Evolutionary conservation across 805 yeast genomes (phyloP), one percentile per base, ranked within the genome.

Genomic region (Candida nanaspora): DNA sequence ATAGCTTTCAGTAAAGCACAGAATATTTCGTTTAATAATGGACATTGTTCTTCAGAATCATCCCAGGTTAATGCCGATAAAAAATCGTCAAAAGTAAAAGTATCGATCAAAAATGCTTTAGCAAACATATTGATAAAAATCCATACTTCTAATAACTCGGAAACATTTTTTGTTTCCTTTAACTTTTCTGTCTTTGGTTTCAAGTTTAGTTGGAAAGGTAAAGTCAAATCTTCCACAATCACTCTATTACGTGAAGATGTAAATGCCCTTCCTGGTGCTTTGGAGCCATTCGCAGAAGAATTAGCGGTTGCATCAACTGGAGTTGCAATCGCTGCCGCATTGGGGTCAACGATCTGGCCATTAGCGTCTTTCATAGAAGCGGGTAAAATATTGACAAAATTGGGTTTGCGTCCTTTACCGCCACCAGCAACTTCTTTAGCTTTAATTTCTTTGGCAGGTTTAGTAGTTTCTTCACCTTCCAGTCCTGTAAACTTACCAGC

Each of bases 11-110:
- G 57, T 13, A 80, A 61, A 3, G 82, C 72, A 57, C 89, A 80
- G 64, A 80, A 83, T 6, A 86, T 69, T 57, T 82, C 91, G 48
- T 78, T 74, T 26, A 85, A 53, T 28, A 82, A 55, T 10, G 62
- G 67, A 49, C 84, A 76, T 30, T 75, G 59, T 2, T 70, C 68
- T 4, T 61, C 59, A 2, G 62, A 59, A 29, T 67, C 65, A 23
- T 65, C 63, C 73, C 80, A 66, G 30, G 65, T 63, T 62, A 82
- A 56, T 10, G 77, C 80, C 41, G 76, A 74, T 7, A 82, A 55
- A 51, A 76, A 84, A 48, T 82, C 94, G 61, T 86, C 96, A 62
- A 83, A 85, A 0, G 91, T 80, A 50, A 85, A 80, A 0, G 82
- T 73, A 51, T 82, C 87, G n/a, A 87, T 61, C 5, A 71, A 55